These are phyloP conservation scores for Cucurbita argyrosperma DNA, from an alignment of 306 rosid species.

Conservation along the genomic window DNA sequence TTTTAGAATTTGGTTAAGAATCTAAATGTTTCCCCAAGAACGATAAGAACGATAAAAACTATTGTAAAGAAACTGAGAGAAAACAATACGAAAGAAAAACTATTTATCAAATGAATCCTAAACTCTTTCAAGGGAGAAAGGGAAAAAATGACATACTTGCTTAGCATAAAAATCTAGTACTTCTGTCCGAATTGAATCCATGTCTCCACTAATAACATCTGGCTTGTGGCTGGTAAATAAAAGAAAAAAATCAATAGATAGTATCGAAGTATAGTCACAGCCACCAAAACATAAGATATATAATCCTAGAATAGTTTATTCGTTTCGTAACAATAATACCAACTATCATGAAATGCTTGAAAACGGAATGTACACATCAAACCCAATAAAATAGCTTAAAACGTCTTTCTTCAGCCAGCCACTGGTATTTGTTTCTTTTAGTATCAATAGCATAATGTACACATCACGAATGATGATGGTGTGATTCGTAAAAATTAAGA, in stretches of 20 bases:
- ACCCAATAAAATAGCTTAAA: not conserved
- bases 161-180: slow-evolving; percentile 55
- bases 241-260: not conserved
- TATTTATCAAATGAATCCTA: not conserved
- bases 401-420: not conserved
- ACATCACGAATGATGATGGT: not conserved
- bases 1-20: too few relatives aligned
- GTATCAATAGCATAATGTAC: not conserved
- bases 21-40: too few relatives aligned
- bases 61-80: not conserved
- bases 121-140: not conserved
- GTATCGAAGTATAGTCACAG: not conserved
- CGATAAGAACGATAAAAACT: not conserved
- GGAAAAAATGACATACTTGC: slow-evolving; percentile 24
- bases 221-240: slow-evolving; percentile 59
- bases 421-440: not conserved
- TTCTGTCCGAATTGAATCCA: slow-evolving; percentile 78
- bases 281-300: not conserved
- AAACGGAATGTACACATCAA: not conserved
- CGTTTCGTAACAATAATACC: not conserved
- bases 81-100: too few relatives aligned
- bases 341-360: not conserved
- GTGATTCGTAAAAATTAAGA: not conserved
- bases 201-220: slow-evolving; percentile 78
- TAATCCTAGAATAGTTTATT: not conserved